Evolutionary conservation across 495 filamentous ascomycete genomes (phyloP), one percentile per base, ranked within the genome.

Genomic region (Monascus purpureus): DNA sequence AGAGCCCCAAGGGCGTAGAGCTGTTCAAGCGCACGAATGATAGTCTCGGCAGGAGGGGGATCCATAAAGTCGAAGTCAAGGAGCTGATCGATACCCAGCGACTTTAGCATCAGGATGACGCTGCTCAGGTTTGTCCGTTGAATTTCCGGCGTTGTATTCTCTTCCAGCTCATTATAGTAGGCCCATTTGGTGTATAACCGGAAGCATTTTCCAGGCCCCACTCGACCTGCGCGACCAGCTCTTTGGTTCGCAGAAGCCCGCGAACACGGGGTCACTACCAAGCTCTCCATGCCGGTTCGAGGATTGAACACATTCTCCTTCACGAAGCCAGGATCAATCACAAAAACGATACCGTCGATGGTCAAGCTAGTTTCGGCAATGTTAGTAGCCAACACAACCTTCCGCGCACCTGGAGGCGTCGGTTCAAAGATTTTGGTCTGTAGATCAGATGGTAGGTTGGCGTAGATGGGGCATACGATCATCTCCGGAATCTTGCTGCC

Each of bases 31-130:
- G 86, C 83, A 13, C 81, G 75, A 47, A 95, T 93, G 30, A 97
- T 72, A 6, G 84, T 83, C 50, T 94, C 87, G 0, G 86, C 79
- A 0, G 87, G 81, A 1, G 90, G 90, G 0, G 88, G 78, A 45
- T 96, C 90, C 73, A 96, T 86, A 50, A 93, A 96, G 45, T 97
- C 90, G 42, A 97, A 97, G 25, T 87, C 77, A 8, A 97, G 70
- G 0, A 97, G 71, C 40, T 96, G 79, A 47, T 94, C 87, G 47
- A 97, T 93, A 8, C 92, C 92, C 9, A 96, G 68, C 1, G 80
- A 79, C 49, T 93, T 95, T 7, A 97, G 63, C 42, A 87, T 70
- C 12, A 97, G 63, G 8, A 95, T 83, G 2, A 92, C 75, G 18
- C 73, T 66, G 42, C 77, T 90, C 9, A 97, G 65, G 36, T 93